Evolutionary conservation across 202 grass and related monocot genomes (phyloP).

Genomic region (Eragrostis tef): DNA sequence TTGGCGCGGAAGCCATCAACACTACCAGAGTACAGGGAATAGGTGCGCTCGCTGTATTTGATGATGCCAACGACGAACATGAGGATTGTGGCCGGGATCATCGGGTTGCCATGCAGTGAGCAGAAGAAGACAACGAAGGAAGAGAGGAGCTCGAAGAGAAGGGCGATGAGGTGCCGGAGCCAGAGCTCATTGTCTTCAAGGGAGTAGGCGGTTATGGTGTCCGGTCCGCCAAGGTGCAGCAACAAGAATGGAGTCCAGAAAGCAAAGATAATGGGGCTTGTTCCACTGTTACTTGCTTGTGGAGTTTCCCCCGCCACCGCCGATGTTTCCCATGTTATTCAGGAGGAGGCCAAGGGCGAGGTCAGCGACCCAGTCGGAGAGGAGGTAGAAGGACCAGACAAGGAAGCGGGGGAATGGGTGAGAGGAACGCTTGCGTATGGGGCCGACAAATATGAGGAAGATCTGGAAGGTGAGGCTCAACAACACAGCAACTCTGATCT

Average conservation of each 20-base stretch:
- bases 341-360: conserved; percentile 61
- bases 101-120: conserved; percentile 27
- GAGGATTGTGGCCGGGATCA: conserved; percentile 42
- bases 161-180: conserved; percentile 62
- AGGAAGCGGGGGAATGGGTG: neutral
- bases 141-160: conserved; percentile 60
- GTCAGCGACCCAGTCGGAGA: conserved; percentile 67
- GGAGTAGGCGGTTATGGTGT: conserved; percentile 69
- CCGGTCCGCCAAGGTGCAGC: conserved; percentile 70
- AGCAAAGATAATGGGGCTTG: conserved; percentile 49
- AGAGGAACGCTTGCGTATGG: conserved; percentile 50
- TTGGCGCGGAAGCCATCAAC: conserved; percentile 36
- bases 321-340: conserved; percentile 57
- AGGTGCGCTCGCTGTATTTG: conserved; percentile 66
- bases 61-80: conserved; percentile 58
- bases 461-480: conserved; percentile 57
- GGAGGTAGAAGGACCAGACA: conserved; percentile 65
- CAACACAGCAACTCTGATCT: conserved; percentile 52
- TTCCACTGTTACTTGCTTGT: neutral
- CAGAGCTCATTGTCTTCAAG: conserved; percentile 86
- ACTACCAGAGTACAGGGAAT: conserved; percentile 55
- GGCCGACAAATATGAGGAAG: conserved; percentile 56
- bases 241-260: conserved; percentile 83
- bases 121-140: conserved; percentile 44
- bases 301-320: neutral